Conservation (phyloP, 108 stramenopile species). For the Pseudonitzschia delicatissima region DNA sequence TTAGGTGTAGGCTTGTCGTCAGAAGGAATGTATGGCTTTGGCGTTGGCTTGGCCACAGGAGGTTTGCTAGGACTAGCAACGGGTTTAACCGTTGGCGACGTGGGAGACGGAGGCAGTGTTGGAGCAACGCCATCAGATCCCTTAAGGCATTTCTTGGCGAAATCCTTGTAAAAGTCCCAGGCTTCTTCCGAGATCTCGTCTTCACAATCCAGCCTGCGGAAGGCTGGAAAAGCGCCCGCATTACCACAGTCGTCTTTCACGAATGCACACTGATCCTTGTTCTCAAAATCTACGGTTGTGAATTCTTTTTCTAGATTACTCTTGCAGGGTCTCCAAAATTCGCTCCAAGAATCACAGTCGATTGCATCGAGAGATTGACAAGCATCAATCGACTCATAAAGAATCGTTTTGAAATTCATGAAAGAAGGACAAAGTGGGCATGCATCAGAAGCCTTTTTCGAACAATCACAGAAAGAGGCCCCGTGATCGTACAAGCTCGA, state of each 20-base stretch:
- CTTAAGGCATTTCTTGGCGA: conserved; percentile 58
- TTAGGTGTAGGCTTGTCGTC: conserved; percentile 14
- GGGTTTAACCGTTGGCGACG: conserved; percentile 7
- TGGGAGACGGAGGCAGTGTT: conserved; percentile 20
- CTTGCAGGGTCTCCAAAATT: conserved; percentile 78
- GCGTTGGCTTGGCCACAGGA: conserved; percentile 8
- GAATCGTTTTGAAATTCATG: conserved; percentile 75
- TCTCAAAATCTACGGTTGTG: conserved; percentile 50
- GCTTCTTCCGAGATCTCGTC: conserved; percentile 54
- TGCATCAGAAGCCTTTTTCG: conserved; percentile 44
- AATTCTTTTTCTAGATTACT: conserved; percentile 58
- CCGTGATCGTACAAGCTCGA: conserved; percentile 61
- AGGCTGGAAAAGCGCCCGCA: conserved; percentile 77
- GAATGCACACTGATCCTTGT: conserved; percentile 64
- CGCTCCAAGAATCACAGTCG: conserved; percentile 87
- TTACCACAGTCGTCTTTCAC: conserved; percentile 67
- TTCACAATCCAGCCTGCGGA: conserved; percentile 79
- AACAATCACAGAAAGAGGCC: conserved; percentile 80
- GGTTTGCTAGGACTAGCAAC: conserved; percentile 23
- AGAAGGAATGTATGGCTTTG: conserved; percentile 11
- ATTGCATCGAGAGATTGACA: conserved; percentile 85
- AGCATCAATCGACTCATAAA: conserved; percentile 86
- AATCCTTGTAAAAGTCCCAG: conserved; percentile 80
- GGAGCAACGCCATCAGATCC: conserved; percentile 23
- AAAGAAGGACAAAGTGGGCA: conserved; percentile 77